These are phyloP conservation scores for Sanghuangporus weigelae DNA, from an alignment of 1,284 basidiomycete species.

Conservation along the genomic window DNA sequence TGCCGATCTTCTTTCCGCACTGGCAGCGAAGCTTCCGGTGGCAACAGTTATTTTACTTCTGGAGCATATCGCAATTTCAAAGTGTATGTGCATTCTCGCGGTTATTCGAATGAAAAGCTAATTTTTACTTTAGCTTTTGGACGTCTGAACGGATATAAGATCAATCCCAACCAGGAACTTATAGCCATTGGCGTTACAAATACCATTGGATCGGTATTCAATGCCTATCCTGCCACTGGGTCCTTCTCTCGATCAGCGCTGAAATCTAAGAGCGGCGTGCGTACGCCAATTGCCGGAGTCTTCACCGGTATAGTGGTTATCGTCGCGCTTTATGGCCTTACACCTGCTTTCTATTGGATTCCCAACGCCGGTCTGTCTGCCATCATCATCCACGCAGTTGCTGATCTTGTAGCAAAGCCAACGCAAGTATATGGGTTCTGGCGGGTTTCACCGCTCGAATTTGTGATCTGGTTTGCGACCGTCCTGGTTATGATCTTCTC, in stretches of 20 bases:
- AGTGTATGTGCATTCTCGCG: conserved; percentile 47
- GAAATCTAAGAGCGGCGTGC: conserved; percentile 94
- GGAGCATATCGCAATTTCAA: conserved; percentile 96
- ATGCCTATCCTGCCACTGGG: conserved; percentile 94
- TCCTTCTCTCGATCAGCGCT: conserved; percentile 97
- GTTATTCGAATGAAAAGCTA: neutral
- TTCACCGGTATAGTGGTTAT: conserved; percentile 86
- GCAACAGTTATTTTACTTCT: conserved; percentile 93
- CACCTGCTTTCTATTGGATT: conserved; percentile 87
- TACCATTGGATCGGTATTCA: conserved; percentile 79
- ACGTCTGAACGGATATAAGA: conserved; percentile 94
- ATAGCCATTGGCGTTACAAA: conserved; percentile 98
- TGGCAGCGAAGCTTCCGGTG: conserved; percentile 81
- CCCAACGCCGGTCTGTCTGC: conserved; percentile 79
- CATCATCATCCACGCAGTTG: conserved; percentile 94
- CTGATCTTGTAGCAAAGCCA: conserved; percentile 87
- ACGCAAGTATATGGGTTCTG: conserved; percentile 89
- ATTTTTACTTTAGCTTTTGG: conserved; percentile 69
- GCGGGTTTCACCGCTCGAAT: conserved; percentile 92
- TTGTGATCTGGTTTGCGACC: conserved; percentile 84
- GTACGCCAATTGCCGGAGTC: conserved; percentile 90
- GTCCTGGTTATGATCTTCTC: conserved; percentile 89
- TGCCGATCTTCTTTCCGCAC: conserved; percentile 54
- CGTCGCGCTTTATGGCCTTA: conserved; percentile 91
- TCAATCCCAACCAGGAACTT: conserved; percentile 95